A percentile compares a stretch with the other conserved stretches of the same genome.
These are phyloP conservation scores for Rhododendron kiyosumense DNA, from an alignment of 148 eudicot species.

Conservation along the genomic window DNA sequence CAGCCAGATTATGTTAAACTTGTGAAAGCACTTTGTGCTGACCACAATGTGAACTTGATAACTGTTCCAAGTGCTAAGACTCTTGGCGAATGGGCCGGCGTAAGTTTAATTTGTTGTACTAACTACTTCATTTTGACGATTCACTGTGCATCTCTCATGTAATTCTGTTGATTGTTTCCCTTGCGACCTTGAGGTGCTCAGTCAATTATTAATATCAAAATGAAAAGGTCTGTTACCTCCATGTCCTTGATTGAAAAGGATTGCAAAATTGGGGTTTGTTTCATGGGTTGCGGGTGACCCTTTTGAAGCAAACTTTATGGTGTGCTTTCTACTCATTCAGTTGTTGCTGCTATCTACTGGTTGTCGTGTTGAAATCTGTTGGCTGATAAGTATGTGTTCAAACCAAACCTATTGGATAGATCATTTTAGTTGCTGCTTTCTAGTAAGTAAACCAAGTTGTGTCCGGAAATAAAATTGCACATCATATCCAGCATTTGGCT, in stretches of 20 bases:
- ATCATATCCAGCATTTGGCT: neutral
- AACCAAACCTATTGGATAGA: neutral
- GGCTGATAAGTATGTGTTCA: neutral
- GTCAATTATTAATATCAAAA: neutral
- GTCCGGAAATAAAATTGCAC: neutral
- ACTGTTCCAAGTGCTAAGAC: slow-evolving; percentile 56
- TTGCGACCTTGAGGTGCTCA: neutral
- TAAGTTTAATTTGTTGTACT: slow-evolving; percentile 21
- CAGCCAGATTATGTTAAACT: slow-evolving; percentile 48
- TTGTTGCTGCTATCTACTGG: neutral
- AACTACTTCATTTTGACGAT: neutral
- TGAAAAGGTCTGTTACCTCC: neutral
- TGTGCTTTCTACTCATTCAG: too few relatives aligned
- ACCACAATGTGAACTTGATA: slow-evolving; percentile 46
- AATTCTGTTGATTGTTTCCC: neutral
- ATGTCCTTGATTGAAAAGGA: neutral
- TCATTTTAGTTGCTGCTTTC: neutral
- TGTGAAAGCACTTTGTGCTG: slow-evolving; percentile 52
- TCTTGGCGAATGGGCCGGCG: slow-evolving; percentile 61
- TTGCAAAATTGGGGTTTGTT: neutral
- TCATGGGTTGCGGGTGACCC: neutral
- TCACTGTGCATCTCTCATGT: neutral
- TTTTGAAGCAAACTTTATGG: neutral
- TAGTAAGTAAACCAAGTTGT: neutral
- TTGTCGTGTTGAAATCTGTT: neutral